Evolutionary conservation across 2,329 filamentous ascomycete species (phyloP).

Genomic region (Aureobasidium melanogenum): DNA sequence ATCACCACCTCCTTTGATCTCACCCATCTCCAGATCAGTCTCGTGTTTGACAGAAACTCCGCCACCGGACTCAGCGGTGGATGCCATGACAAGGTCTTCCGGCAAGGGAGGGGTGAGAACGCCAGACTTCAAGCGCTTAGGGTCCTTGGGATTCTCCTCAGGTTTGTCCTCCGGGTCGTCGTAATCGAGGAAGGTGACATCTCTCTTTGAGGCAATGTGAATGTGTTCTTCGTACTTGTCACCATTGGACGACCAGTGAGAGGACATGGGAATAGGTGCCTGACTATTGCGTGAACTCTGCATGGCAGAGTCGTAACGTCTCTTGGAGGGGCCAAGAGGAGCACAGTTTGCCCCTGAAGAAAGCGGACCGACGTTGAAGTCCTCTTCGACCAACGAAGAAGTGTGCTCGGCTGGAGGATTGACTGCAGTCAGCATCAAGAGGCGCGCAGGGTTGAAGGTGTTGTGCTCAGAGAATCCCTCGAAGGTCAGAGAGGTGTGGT

Average conservation of each 20-base stretch:
- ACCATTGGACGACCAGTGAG: not conserved
- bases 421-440: not conserved
- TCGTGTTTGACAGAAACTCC: not conserved
- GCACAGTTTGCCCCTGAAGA: constrained; percentile 3
- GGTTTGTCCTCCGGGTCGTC: not conserved
- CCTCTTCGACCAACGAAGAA: not conserved
- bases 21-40: constrained; percentile 1
- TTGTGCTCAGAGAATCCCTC: constrained; percentile 4
- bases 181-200: not conserved
- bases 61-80: not conserved
- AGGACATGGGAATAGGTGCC: not conserved
- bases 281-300: not conserved
- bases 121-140: not conserved
- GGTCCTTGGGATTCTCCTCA: not conserved
- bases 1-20: not conserved
- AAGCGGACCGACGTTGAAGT: not conserved
- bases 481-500: constrained; percentile 3
- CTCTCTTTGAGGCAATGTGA: not conserved
- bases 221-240: not conserved
- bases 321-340: not conserved
- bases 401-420: not conserved
- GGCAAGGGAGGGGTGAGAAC: not conserved
- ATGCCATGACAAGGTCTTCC: not conserved
- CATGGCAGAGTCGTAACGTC: not conserved
- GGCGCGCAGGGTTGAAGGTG: not conserved